Evolutionary conservation across 1,284 basidiomycete genomes (phyloP).

Genomic region (Schizophyllum commune): DNA sequence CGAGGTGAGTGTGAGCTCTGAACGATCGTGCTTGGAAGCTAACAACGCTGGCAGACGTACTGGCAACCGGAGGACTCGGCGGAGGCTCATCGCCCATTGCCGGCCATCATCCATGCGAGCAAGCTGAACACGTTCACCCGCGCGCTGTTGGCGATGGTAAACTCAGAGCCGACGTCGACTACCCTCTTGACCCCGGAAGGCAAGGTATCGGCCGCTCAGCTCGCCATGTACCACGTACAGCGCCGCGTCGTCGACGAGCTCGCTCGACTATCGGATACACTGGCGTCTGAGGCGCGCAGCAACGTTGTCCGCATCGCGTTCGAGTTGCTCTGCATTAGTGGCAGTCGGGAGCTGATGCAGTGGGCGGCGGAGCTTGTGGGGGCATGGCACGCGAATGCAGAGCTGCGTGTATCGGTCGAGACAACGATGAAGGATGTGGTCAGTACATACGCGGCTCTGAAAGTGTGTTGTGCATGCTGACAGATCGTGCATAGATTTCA

Average conservation of each 20-base stretch:
- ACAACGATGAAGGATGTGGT: slow-evolving; percentile 31
- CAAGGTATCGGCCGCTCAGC: slow-evolving; percentile 15
- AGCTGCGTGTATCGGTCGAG: slow-evolving; percentile 38
- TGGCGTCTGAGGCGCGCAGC: slow-evolving; percentile 17
- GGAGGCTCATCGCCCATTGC: slow-evolving; percentile 24
- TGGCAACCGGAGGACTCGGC: slow-evolving; percentile 32
- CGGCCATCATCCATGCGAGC: slow-evolving; percentile 26
- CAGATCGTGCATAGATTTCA: slow-evolving; percentile 26
- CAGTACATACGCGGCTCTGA: slow-evolving; percentile 24
- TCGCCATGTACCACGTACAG: slow-evolving; percentile 36
- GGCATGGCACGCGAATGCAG: slow-evolving; percentile 30
- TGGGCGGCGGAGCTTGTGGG: slow-evolving; percentile 29
- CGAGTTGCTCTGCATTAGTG: slow-evolving; percentile 31
- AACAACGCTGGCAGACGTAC: slow-evolving; percentile 29
- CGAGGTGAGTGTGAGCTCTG: slow-evolving; percentile 19
- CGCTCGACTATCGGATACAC: slow-evolving; percentile 16
- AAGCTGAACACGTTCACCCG: slow-evolving; percentile 36
- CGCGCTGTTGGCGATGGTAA: slow-evolving; percentile 28
- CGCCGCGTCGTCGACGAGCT: slow-evolving; percentile 43
- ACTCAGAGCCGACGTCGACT: slow-evolving; percentile 13
- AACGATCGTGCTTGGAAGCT: neutral
- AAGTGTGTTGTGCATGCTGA: neutral
- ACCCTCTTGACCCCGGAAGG: slow-evolving; percentile 3
- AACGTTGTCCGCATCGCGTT: slow-evolving; percentile 31
- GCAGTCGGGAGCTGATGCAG: slow-evolving; percentile 17